Evolutionary conservation across 345 rosid genomes (phyloP), one percentile per base, ranked within the genome.

Genomic region (Syzygium grande): DNA sequence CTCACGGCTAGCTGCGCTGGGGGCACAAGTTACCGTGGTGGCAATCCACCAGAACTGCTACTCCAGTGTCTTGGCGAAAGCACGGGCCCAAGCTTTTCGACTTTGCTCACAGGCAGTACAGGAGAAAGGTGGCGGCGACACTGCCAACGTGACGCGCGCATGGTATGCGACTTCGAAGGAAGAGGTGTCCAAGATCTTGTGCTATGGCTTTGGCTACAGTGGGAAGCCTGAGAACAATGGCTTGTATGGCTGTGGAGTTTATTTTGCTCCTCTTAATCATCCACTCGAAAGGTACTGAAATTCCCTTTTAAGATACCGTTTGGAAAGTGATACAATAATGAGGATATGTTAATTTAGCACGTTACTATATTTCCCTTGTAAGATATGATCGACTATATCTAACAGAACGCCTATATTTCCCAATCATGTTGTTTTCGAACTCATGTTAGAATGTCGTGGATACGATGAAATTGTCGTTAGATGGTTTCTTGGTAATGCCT

Each of bases 141-240:
- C 61, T 1, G 90, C 94, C 22, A 96, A 92, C 85, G 90, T 95
- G 51, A 95, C 89, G 85, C 94, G 87, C 49, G 98, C 92, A 84
- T 96, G 99, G 99, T 94, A 90, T 88, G 86, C 94, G 51, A 93
- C 92, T 38, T 4, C 90, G 3, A 94, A 85, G 88, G 90, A 90
- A 9, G 96, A 94, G 87, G 85, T 94, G 3, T 85, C 77, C 55
- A 87, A 90, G 84, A 91, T 98, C 78, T 14, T 94, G n/a, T 93
- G 90, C 30, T 89, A 92, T 65, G 99, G 99, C 1, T 96, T 98
- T 88, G 91, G 95, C 9, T 52, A 56, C 22, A 43, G 29, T 16
- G 88, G 87, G 51, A 59, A 87, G 85, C 89, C 88, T 8, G 85
- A 54, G 61, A 91, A 91, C 88, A 86, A 90, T 49, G 94, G 93